phyloP scores from a whole-genome alignment of 106 monocot species.

The Acorus calamus region DNA sequence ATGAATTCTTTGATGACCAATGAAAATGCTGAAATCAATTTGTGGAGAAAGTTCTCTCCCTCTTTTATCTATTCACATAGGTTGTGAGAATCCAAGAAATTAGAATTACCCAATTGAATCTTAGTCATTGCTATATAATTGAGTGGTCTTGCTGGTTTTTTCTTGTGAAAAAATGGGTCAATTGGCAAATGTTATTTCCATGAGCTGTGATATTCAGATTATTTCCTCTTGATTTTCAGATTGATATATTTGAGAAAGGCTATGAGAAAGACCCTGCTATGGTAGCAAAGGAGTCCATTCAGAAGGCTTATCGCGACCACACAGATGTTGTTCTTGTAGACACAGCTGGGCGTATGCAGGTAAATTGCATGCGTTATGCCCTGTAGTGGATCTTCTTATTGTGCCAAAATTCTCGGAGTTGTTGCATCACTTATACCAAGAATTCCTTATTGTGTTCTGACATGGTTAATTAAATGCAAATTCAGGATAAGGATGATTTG shows the following conservation, averaged over 20 bases:
- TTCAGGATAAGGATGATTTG: conserved; percentile 88
- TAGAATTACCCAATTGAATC: too few species aligned
- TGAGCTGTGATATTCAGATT: background rate
- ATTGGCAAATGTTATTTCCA: too few species aligned
- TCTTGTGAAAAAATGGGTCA: too few species aligned
- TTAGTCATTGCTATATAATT: background rate
- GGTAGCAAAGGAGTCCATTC: conserved; percentile 94
- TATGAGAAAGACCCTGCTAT: conserved; percentile 98
- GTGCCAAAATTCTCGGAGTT: too few species aligned
- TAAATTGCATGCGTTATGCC: conserved; percentile 3
- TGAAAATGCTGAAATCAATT: too few species aligned
- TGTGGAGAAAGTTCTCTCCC: too few species aligned
- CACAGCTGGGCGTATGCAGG: conserved; percentile 98
- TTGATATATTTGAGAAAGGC: conserved; percentile 95
- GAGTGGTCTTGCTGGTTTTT: background rate
- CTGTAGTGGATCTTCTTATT: background rate
- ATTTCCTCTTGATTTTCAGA: conserved; percentile 35
- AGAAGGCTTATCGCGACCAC: conserved; percentile 69
- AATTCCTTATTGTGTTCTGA: background rate
- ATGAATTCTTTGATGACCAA: too few species aligned
- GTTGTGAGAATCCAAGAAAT: too few species aligned
- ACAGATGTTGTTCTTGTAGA: conserved; percentile 98
- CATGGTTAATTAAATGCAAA: background rate
- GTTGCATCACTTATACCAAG: too few species aligned
- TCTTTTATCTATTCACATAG: too few species aligned